Base-by-base conservation (phyloP, 371 early-diverging fungal species). In the Chytridium lagenaria region DNA sequence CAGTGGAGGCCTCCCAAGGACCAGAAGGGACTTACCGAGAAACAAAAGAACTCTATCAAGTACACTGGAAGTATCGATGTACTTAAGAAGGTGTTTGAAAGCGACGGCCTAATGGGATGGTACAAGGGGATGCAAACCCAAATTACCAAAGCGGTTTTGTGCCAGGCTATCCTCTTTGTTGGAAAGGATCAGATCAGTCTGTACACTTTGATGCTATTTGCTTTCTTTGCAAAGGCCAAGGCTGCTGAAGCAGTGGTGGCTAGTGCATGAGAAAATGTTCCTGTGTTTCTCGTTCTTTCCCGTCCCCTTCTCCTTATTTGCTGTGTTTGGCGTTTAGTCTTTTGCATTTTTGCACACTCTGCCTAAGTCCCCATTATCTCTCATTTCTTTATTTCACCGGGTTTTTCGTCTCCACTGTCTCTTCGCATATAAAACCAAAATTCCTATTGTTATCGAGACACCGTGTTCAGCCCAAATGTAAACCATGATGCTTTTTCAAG, bases 41-140 rank as follows among this genome's bases (percentile, higher is more conserved):
- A 82, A 57, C 84, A 86, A 16, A 77, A 75, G 2, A 83, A 88
- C 33, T 77, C 73, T 31, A 39, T 88, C 64, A 82, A 84, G 12
- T 97, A 97, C 84, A 92, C 83, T 50, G 90, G 92, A 70, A 87
- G 94, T n/a, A 74, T 92, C 34, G 97, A 97, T 83, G 93, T 98
- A 1, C 84, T 98, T 67, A 72, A 80, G 59, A 93, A 94, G 76
- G 92, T 94, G 26, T 85, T 90, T 67, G 81, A 89, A 70, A 81
- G 79, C 31, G 95, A 96, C 65, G 98, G 98, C 5, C 64, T 96
- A 70, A 76, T 83, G 67, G 98, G 98, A 22, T 95, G 92, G 94
- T 98, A 95, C 88, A 93, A 92, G 84, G 98, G 98, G 40, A 95
- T 98, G 94, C 89, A 92, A 80, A 91, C 97, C 19, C 98, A 98